phyloP scores from a whole-genome alignment of 208 protist species.

The Leptomonas pyrrhocoris region DNA sequence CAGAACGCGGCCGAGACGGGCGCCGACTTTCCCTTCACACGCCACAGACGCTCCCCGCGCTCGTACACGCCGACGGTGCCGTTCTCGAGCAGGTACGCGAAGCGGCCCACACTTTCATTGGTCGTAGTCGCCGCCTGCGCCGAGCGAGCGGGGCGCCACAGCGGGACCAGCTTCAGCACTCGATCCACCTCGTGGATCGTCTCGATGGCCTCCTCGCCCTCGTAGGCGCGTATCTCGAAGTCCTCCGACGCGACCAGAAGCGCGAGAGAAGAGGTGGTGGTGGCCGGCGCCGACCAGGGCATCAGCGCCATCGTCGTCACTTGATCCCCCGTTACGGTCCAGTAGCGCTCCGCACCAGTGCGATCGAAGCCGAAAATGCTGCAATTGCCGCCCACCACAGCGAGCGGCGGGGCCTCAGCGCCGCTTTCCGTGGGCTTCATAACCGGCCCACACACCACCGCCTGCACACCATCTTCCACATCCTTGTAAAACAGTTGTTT shows the following conservation, averaged over 20 bases:
- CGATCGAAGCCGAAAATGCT: constrained; percentile 93
- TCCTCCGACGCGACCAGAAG: constrained; percentile 94
- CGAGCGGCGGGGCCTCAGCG: constrained; percentile 44
- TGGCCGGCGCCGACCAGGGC: constrained; percentile 45
- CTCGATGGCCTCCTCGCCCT: constrained; percentile 84
- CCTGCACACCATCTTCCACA: constrained; percentile 90
- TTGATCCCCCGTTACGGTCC: constrained; percentile 95
- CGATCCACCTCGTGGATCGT: constrained; percentile 85
- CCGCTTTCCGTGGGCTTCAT: constrained; percentile 9
- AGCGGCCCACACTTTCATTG: constrained; percentile 42
- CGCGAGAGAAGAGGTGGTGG: constrained; percentile 21
- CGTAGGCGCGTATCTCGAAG: constrained; percentile 92
- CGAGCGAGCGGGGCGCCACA: constrained; percentile 6
- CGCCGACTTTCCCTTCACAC: constrained; percentile 79
- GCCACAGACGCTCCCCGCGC: constrained; percentile 78
- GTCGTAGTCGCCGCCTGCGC: neutral
- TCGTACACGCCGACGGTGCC: constrained; percentile 94
- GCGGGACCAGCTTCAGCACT: constrained; percentile 66
- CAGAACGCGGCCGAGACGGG: constrained; percentile 86
- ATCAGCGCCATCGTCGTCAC: constrained; percentile 87
- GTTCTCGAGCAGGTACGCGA: constrained; percentile 92
- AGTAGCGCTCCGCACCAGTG: constrained; percentile 90
- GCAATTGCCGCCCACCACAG: constrained; percentile 94
- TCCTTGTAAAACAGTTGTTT: constrained; percentile 93
- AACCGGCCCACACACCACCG: constrained; percentile 77